Percentiles rank a stretch among this genome's conserved stretches.
Conservation (phyloP, 495 filamentous ascomycete species). For the Sphaerosporella brunnea region DNA sequence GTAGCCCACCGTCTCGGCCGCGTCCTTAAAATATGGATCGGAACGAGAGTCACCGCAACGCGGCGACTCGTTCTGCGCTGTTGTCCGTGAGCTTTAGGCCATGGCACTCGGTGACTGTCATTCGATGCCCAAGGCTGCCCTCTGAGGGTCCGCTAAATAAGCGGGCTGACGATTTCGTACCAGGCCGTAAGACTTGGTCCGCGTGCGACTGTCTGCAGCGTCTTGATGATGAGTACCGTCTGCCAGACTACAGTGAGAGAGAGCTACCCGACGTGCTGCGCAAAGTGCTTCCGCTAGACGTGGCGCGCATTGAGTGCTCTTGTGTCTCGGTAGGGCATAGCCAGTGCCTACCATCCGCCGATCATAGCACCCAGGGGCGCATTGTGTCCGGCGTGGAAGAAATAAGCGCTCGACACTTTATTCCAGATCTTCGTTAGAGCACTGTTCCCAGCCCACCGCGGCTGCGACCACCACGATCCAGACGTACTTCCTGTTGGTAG, state of each 20-base stretch:
- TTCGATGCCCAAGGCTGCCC: conserved; percentile 77
- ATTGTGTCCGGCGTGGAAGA: conserved; percentile 79
- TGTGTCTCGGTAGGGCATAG: conserved; percentile 77
- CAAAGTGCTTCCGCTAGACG: too few relatives aligned
- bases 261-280: too few relatives aligned
- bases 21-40: conserved; percentile 54
- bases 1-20: conserved; percentile 61
- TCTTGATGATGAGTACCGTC: conserved; percentile 83
- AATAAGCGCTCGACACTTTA: conserved; percentile 45
- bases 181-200: conserved; percentile 68
- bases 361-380: conserved; percentile 73
- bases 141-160: conserved; percentile 86
- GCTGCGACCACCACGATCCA: conserved; percentile 73
- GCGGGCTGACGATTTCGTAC: conserved; percentile 69
- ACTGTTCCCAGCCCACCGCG: conserved; percentile 57
- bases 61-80: conserved; percentile 53
- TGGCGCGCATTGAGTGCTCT: conserved; percentile 94
- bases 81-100: conserved; percentile 64
- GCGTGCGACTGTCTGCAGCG: conserved; percentile 50
- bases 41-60: conserved; percentile 80
- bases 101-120: conserved; percentile 72
- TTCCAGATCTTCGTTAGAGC: conserved; percentile 56
- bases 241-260: conserved; percentile 80
- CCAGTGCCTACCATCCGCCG: conserved; percentile 94
- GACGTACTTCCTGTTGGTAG: conserved; percentile 55